Evolutionary conservation across 2,329 filamentous ascomycete species (phyloP).

Genomic region (Venturia aucupariae): DNA sequence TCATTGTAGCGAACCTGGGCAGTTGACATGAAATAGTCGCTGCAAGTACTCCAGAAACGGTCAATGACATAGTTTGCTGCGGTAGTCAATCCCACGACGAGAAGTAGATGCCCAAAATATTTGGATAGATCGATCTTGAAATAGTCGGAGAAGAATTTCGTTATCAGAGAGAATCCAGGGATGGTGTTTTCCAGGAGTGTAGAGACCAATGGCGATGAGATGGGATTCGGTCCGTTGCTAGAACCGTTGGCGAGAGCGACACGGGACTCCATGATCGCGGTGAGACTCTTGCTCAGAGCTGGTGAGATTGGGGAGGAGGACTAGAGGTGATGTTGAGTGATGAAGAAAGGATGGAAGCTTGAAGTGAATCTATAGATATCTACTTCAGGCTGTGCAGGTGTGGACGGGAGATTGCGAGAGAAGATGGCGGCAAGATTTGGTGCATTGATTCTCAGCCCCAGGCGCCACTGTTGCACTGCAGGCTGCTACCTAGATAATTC

Average conservation of each 20-base stretch:
- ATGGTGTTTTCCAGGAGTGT: not conserved
- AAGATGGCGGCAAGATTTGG: not conserved
- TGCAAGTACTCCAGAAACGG: conserved; percentile 3
- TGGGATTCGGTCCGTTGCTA: conserved; percentile 1
- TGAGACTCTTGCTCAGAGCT: not conserved
- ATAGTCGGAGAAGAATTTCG: conserved; percentile 7
- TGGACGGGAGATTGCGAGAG: not conserved
- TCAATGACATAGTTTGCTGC: conserved; percentile 9
- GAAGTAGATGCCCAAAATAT: conserved; percentile 7
- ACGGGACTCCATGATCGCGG: not conserved
- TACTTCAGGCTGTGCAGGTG: too few species aligned
- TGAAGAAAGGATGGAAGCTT: not conserved
- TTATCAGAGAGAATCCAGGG: conserved; percentile 4
- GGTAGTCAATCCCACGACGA: conserved; percentile 1
- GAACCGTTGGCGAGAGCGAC: not conserved
- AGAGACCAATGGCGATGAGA: not conserved
- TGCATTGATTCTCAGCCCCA: not conserved
- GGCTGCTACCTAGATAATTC: too few species aligned
- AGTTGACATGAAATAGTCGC: conserved; percentile 6
- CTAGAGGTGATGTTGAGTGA: not conserved
- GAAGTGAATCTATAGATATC: not conserved
- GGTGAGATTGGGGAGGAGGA: not conserved
- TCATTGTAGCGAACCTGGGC: conserved; percentile 8
- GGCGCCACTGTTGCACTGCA: not conserved
- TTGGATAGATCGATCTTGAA: conserved; percentile 10